These are phyloP conservation scores for Colletotrichum falcatum DNA, from an alignment of 2,329 filamentous ascomycete genomes.

Conservation along the genomic window DNA sequence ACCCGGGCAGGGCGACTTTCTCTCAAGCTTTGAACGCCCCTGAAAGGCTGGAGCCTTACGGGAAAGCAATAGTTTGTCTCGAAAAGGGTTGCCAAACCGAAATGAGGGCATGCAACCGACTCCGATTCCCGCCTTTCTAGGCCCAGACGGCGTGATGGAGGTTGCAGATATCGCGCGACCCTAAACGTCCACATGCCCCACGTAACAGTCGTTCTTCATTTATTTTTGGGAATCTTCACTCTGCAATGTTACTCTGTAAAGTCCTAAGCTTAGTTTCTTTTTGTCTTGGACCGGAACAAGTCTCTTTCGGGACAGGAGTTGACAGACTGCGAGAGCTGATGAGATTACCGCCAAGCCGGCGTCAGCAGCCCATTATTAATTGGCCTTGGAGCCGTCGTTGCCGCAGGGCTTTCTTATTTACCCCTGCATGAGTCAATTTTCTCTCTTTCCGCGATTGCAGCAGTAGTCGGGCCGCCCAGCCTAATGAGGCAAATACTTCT, in stretches of 20 bases:
- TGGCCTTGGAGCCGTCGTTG: constrained; percentile 1
- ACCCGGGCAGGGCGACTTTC: background rate
- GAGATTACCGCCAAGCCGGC: constrained; percentile 7
- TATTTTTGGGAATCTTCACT: constrained; percentile 3
- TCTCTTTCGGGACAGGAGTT: constrained; percentile 7
- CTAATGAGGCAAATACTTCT: constrained; percentile 5
- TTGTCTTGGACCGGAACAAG: background rate
- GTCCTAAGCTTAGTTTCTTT: background rate
- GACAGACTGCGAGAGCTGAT: constrained; percentile 10
- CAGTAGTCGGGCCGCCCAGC: constrained; percentile 1
- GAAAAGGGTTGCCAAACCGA: background rate
- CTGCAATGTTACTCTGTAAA: constrained; percentile 3
- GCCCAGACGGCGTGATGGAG: constrained; percentile 6
- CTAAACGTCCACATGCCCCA: constrained; percentile 11
- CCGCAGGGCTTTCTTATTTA: background rate
- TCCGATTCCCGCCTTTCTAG: constrained; percentile 1
- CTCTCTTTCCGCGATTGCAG: background rate
- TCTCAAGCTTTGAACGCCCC: constrained; percentile 1
- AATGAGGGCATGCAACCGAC: constrained; percentile 5
- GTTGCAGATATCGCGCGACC: constrained; percentile 7
- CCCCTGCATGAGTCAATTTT: constrained; percentile 3
- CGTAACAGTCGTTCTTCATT: constrained; percentile 6
- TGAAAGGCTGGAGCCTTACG: constrained; percentile 1
- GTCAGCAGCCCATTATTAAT: constrained; percentile 2
- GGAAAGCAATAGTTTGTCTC: background rate